These are phyloP conservation scores for Maudiozyma serrabonitensis DNA, from an alignment of 805 yeast species.

Conservation along the genomic window DNA sequence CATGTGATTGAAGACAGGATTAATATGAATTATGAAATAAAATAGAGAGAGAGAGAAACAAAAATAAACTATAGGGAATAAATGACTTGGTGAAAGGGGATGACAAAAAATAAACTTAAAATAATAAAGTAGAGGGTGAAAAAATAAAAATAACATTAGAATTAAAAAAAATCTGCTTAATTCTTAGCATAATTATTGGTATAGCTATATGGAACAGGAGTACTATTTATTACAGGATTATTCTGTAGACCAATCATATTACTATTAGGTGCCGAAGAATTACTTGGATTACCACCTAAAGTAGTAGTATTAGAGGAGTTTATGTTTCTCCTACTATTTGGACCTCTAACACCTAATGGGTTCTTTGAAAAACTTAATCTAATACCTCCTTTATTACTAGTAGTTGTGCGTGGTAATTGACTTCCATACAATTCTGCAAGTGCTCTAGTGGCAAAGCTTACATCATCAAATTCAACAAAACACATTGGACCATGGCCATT, in stretches of 20 bases:
- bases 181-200: not conserved
- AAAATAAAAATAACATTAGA: not conserved
- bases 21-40: not conserved
- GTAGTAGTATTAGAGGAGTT: constrained; percentile 5
- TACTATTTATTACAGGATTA: not conserved
- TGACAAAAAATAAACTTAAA: not conserved
- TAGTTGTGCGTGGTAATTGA: constrained; percentile 69
- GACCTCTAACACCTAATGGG: constrained; percentile 92
- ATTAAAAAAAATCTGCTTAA: not conserved
- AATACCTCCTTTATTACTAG: constrained; percentile 73
- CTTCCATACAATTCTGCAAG: constrained; percentile 90
- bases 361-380: constrained; percentile 89
- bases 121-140: not conserved
- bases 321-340: constrained; percentile 36
- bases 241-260: not conserved
- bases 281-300: not conserved
- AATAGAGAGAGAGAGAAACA: not conserved
- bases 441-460: constrained; percentile 85
- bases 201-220: not conserved
- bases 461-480: constrained; percentile 97
- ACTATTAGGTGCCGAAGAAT: not conserved
- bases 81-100: not conserved
- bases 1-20: not conserved
- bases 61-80: not conserved
- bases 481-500: constrained; percentile 96